Evolutionary conservation across 768 basidiomycete species (phyloP).

Genomic region (Fomitopsis pulvina): DNA sequence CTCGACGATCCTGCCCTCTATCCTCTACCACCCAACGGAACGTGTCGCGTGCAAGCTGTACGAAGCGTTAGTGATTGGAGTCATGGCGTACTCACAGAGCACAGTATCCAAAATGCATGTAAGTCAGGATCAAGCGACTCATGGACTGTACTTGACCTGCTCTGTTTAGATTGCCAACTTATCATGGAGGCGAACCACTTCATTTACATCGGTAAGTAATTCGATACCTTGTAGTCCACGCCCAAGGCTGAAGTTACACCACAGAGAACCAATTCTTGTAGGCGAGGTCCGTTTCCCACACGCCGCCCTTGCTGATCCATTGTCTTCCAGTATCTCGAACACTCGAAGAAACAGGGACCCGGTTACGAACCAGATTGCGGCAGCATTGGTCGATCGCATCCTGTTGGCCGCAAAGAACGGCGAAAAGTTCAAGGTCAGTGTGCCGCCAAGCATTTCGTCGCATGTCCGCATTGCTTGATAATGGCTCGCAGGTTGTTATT

Average conservation of each 20-base stretch:
- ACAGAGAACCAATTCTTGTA: constrained; percentile 88
- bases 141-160: background rate
- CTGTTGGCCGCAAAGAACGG: constrained; percentile 66
- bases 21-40: constrained; percentile 37
- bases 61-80: constrained; percentile 92
- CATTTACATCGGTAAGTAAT: constrained; percentile 79
- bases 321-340: constrained; percentile 57
- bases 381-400: constrained; percentile 79
- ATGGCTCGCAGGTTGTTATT: constrained; percentile 59
- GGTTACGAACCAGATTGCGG: constrained; percentile 79
- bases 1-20: constrained; percentile 34
- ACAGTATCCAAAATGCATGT: constrained; percentile 93
- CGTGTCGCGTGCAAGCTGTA: constrained; percentile 72
- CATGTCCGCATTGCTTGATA: no score
- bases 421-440: constrained; percentile 66
- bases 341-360: constrained; percentile 44
- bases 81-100: constrained; percentile 84
- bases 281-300: no score
- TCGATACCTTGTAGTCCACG: background rate
- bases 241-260: background rate
- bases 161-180: constrained; percentile 56
- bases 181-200: constrained; percentile 83
- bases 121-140: constrained; percentile 24
- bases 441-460: background rate
- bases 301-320: no score